Evolutionary conservation across 1,139 yeast genomes (phyloP), one percentile per base, ranked within the genome.

Genomic region (Taphrina sp.): DNA sequence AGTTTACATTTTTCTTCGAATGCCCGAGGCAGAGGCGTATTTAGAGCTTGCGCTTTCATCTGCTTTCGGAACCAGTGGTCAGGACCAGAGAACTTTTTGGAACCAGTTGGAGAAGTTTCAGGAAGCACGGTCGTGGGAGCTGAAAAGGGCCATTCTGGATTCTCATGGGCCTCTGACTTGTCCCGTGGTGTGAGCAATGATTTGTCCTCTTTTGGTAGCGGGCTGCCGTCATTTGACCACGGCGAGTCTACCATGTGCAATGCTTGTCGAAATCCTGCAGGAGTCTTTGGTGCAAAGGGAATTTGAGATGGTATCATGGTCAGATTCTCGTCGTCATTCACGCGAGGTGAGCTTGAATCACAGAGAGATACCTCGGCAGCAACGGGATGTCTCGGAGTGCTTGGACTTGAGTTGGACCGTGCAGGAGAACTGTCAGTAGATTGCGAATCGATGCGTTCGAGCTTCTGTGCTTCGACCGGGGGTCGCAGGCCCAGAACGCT

Each of bases 401-500:
- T 29, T 12, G 47, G 47, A 8, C 16, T 12, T 8, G 47, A 31
- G 12, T 3, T 7, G 4, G 47, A 12, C 10, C 45, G 45, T 5
- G 14, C 23, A 14, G 45, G 45, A 20, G 45, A 26, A 16, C 31
- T 17, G 4, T n/a, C 45, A n/a, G 19, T 22, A 41, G n/a, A n/a
- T n/a, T 41, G 2, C 19, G 8, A 8, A 5, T 28, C 35, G 14
- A 16, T n/a, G 8, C 19, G 10, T 5, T 8, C 2, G 17, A 7
- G 7, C 20, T 12, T 41, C 20, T 12, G 31, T 7, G 31, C 31
- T 7, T 26, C 31, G 23, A 57, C 34, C 20, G 26, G 22, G 5
- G 59, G 59, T 20, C 42, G 14, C 17, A 37, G 29, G 8, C 59
- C 59, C 28, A 57, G 59, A 14, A 57, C 59, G 14, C 52, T 45